A percentile compares a stretch with the other conserved stretches of the same genome.
Evolutionary conservation across 2,329 filamentous ascomycete genomes (phyloP).

Genomic region (Aspergillus candidus): DNA sequence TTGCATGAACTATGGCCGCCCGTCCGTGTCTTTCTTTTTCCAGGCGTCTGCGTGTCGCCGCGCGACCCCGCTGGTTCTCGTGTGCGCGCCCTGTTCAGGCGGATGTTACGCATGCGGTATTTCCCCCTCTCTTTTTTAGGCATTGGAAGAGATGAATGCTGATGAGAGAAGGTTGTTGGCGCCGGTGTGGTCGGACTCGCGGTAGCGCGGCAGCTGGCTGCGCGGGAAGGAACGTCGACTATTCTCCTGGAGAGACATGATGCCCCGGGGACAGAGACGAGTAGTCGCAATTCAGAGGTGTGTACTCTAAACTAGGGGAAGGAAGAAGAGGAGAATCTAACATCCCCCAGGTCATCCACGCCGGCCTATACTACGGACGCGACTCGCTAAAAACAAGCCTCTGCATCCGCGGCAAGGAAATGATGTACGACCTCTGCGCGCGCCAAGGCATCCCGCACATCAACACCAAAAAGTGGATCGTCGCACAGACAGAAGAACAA

Average conservation of each 20-base stretch:
- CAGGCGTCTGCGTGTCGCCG: slow-evolving; percentile 9
- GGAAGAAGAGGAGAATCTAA: not conserved
- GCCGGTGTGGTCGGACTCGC: slow-evolving; percentile 74
- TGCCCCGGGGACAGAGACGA: slow-evolving; percentile 75
- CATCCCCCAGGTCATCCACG: slow-evolving; percentile 70
- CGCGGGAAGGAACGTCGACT: slow-evolving; percentile 55
- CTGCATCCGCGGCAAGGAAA: slow-evolving; percentile 68
- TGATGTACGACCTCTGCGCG: slow-evolving; percentile 74
- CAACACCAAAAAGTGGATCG: slow-evolving; percentile 87
- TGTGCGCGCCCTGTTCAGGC: slow-evolving; percentile 36
- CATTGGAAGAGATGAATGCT: not conserved
- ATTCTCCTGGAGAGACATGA: slow-evolving; percentile 76
- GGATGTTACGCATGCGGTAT: slow-evolving; percentile 59
- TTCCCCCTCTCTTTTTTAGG: not conserved
- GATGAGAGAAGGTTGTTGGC: slow-evolving; percentile 50
- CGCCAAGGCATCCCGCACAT: slow-evolving; percentile 61
- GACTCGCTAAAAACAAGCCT: slow-evolving; percentile 73
- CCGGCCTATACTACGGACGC: slow-evolving; percentile 81
- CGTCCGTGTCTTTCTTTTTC: slow-evolving; percentile 7
- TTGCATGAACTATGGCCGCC: too few species aligned
- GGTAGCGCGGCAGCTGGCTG: slow-evolving; percentile 65
- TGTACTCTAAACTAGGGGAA: not conserved
- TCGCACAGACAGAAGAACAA: slow-evolving; percentile 73
- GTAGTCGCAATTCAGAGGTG: slow-evolving; percentile 81
- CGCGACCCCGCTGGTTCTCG: slow-evolving; percentile 36